Percentiles rank a stretch among this genome's conserved stretches.
These are phyloP conservation scores for Cephalotrichum gorgonifer DNA, from an alignment of 2,329 filamentous ascomycete species.

Conservation along the genomic window DNA sequence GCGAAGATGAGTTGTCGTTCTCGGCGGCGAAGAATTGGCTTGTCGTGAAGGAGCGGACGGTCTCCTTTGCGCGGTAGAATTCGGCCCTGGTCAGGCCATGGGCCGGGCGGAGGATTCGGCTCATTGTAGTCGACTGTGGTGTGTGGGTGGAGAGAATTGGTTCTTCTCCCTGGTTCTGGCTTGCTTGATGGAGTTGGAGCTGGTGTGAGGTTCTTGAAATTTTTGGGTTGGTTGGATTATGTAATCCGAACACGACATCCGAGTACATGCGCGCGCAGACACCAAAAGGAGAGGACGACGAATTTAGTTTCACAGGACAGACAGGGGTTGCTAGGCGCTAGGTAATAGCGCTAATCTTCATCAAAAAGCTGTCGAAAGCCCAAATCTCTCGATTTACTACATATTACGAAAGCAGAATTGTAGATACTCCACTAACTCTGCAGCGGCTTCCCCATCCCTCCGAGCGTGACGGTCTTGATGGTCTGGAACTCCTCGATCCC, in stretches of 20 bases:
- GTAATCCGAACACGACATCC: background rate
- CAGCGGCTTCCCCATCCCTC: constrained; percentile 45
- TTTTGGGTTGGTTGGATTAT: background rate
- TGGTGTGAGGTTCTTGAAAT: background rate
- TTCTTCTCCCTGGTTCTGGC: background rate
- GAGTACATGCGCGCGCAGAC: too few species aligned
- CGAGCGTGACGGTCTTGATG: constrained; percentile 54
- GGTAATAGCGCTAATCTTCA: too few species aligned
- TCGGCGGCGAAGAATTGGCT: constrained; percentile 19
- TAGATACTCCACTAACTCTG: constrained; percentile 27
- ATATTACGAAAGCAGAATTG: background rate
- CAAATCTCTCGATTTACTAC: constrained; percentile 2
- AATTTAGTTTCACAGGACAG: too few species aligned
- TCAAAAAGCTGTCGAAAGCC: too few species aligned
- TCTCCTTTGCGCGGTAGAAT: constrained; percentile 2
- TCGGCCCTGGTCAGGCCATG: constrained; percentile 2
- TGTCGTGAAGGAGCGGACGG: constrained; percentile 21
- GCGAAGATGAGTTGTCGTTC: too few species aligned
- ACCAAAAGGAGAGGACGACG: too few species aligned
- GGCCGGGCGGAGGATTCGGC: constrained; percentile 9
- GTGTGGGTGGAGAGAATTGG: background rate
- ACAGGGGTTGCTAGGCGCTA: too few species aligned
- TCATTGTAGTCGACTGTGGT: constrained; percentile 2
- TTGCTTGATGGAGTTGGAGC: background rate
- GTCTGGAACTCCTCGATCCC: constrained; percentile 67